Conservation (phyloP, 208 protist genomes). For the Trypanosoma vivax region DNA sequence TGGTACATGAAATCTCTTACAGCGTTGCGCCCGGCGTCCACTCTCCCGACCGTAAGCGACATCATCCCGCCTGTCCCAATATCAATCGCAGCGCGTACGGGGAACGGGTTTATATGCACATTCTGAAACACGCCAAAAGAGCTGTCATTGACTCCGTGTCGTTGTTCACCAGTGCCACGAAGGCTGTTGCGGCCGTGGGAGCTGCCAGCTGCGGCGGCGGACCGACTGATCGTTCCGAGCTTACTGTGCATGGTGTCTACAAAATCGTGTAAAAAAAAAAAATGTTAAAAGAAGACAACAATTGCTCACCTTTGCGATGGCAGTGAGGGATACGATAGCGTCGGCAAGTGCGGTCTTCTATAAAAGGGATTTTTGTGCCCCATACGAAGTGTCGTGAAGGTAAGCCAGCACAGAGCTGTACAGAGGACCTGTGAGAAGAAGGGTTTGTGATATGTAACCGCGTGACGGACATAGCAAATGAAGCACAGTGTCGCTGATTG, state of each 20-base stretch:
- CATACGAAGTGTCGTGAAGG: too few species aligned
- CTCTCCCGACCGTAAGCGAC: constrained; percentile 67
- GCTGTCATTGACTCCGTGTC: constrained; percentile 1
- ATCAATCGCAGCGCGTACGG: constrained; percentile 82
- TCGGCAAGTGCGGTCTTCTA: too few species aligned
- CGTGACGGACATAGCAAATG: too few species aligned
- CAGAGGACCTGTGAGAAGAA: too few species aligned
- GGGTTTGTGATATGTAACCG: too few species aligned
- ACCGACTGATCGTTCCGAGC: not conserved
- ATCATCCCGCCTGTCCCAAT: constrained; percentile 71
- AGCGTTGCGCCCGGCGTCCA: constrained; percentile 44
- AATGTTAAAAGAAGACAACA: too few species aligned
- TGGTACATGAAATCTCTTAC: constrained; percentile 68
- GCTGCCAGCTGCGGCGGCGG: too few species aligned
- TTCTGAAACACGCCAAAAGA: constrained; percentile 66
- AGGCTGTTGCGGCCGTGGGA: not conserved
- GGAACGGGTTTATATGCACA: constrained; percentile 65
- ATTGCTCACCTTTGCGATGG: too few species aligned
- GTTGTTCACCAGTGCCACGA: not conserved
- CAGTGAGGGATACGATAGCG: too few species aligned
- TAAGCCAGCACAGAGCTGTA: too few species aligned
- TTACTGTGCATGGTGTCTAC: not conserved
- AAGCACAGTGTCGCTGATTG: too few species aligned
- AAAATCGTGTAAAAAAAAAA: constrained; percentile 5
- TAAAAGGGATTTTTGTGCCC: too few species aligned